These are phyloP conservation scores for Phytophthora foliorum DNA, from an alignment of 352 stramenopile species.

Conservation along the genomic window DNA sequence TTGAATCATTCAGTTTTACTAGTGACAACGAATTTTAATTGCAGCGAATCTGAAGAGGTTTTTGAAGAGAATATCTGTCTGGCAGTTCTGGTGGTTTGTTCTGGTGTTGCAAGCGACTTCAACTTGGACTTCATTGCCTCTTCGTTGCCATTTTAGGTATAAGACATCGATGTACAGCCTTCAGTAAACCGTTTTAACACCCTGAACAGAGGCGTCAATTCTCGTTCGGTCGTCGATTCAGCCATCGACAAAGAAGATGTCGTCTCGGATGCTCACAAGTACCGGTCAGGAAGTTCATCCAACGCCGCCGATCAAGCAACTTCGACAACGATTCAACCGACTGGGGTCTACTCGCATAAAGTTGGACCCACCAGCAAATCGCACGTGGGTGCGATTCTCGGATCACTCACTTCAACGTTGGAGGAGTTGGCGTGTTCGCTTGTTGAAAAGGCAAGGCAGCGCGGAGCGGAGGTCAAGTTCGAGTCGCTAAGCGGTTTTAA, in stretches of 20 bases:
- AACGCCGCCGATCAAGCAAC: too few relatives aligned
- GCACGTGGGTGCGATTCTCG: conserved; percentile 92
- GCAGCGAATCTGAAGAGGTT: too few relatives aligned
- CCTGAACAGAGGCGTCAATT: too few relatives aligned
- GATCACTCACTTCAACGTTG: conserved; percentile 93
- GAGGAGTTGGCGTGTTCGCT: conserved; percentile 92
- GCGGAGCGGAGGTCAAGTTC: conserved; percentile 67
- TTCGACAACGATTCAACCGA: neutral
- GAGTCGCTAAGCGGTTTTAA: conserved; percentile 93
- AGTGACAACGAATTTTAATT: too few relatives aligned
- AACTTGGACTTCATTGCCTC: neutral
- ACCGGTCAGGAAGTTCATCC: neutral
- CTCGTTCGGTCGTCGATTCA: neutral
- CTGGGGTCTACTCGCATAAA: conserved; percentile 9
- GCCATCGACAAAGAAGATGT: neutral
- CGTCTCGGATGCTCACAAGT: neutral
- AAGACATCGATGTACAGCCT: too few relatives aligned
- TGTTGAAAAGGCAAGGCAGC: conserved; percentile 62
- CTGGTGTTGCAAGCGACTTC: neutral
- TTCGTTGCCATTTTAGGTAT: conserved; percentile 1
- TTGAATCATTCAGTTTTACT: too few relatives aligned
- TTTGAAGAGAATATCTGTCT: too few relatives aligned
- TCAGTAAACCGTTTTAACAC: too few relatives aligned
- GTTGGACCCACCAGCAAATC: conserved; percentile 18
- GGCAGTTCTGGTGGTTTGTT: too few relatives aligned